Base-by-base conservation (phyloP, 441 rosid genomes). In the Aquilaria agallochum region DNA sequence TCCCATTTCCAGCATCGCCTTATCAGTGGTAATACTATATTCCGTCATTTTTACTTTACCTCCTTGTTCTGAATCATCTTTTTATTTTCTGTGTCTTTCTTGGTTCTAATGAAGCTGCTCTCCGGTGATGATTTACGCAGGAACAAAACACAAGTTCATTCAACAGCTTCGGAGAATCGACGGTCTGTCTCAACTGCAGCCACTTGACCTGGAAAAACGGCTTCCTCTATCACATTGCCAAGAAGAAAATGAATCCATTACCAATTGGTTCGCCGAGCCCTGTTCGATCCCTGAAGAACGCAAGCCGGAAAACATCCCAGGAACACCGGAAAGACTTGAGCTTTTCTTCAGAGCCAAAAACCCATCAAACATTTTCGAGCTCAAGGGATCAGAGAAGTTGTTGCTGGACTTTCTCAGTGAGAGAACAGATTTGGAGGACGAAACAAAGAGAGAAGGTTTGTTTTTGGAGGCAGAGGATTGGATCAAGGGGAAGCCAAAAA, bases 381-480 rank as follows among this genome's bases (percentile, higher is more conserved):
- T 61, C 31, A 64, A 42, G 47, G 72, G 42, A 4, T 36, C 50
- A 8, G 85, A 79, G 7, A 48, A 34, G 44, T 63, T 84, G 3
- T 58, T 83, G 36, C 9, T 64, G 15, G 80, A 85, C 55, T 79
- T 84, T 62, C 75, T 78, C 70, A 63, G 46, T n/a, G 87, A 84
- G 69, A 75, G 49, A 63, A 44, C 68, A 5, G 54, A 14, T 30
- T 65, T 70, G 62, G 60, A 57, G 6, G 34, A 66, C 14, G 32
- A 31, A 6, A 7, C 36, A 5, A 42, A 63, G 11, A 76, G 53
- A 63, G 14, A 50, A 15, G 62, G 62, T 2, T 8, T 71, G 30
- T 14, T 83, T 58, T 68, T 67, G 68, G 67, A 27, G 63, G 89
- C 74, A 5, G 68, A 70, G 61, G 86, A 82, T 13, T 90, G 98